Evolutionary conservation across 345 rosid species (phyloP).

Genomic region (Erucastrum elatum): DNA sequence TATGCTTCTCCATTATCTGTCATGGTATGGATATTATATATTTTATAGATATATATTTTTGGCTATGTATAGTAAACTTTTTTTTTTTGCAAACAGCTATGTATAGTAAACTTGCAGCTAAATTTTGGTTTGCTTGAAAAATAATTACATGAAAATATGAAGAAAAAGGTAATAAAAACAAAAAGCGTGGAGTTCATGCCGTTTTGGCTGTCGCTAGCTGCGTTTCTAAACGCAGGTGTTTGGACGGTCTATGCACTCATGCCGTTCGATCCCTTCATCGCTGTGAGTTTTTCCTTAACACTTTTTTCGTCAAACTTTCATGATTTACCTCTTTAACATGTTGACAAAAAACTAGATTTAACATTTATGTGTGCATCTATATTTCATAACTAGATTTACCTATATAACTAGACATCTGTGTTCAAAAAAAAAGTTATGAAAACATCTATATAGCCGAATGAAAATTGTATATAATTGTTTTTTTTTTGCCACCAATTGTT

Average conservation of each 20-base stretch:
- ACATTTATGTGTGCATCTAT: background rate
- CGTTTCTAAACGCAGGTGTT: conserved; percentile 60
- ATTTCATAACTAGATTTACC: background rate
- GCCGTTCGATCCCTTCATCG: conserved; percentile 66
- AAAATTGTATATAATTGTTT: background rate
- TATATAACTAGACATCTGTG: background rate
- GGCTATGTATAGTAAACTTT: background rate
- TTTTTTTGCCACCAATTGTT: background rate
- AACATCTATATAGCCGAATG: background rate
- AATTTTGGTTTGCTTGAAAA: background rate
- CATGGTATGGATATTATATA: conserved; percentile 52
- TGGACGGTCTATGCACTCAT: conserved; percentile 78
- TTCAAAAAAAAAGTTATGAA: background rate
- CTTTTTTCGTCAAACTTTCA: background rate
- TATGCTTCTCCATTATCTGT: conserved; percentile 81
- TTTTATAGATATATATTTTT: background rate
- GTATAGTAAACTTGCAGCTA: background rate
- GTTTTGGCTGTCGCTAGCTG: conserved; percentile 66
- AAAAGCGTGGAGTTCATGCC: conserved; percentile 97
- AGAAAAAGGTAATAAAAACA: conserved; percentile 79
- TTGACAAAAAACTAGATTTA: background rate
- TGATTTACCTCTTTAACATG: conserved; percentile 1
- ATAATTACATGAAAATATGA: conserved; percentile 28
- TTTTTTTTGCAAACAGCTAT: too few species aligned
- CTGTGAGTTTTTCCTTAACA: conserved; percentile 41